Evolutionary conservation across 2,329 filamentous ascomycete species (phyloP).

Genomic region (Epichloe festucae): DNA sequence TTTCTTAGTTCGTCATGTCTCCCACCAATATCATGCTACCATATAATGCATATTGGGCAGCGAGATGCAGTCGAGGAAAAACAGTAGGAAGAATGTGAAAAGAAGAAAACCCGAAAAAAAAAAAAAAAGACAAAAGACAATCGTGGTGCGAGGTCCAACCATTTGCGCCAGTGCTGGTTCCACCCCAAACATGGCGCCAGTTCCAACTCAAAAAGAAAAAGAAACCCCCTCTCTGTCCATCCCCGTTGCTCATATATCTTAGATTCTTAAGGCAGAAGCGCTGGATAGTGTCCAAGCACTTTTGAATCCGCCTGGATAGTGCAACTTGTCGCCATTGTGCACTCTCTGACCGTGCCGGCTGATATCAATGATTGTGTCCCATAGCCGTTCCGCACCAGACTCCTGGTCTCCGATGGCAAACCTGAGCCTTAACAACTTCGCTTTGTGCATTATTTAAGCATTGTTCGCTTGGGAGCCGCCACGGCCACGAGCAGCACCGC

Average conservation of each 20-base stretch:
- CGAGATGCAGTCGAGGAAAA: conserved; percentile 11
- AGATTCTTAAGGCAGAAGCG: neutral
- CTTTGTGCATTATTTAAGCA: conserved; percentile 23
- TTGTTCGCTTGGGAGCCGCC: conserved; percentile 44
- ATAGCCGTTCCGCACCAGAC: neutral
- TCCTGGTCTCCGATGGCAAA: neutral
- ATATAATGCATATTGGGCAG: conserved; percentile 8
- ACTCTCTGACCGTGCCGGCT: neutral
- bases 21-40: conserved; percentile 1
- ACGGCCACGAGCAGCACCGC: conserved; percentile 51
- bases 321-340: neutral
- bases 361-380: neutral
- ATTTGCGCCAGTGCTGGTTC: conserved; percentile 10
- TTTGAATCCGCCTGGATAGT: neutral
- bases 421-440: neutral
- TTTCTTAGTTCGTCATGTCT: neutral
- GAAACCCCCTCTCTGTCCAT: conserved; percentile 12
- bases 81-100: neutral
- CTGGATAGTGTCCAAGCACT: neutral
- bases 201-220: conserved; percentile 16
- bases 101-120: neutral
- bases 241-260: conserved; percentile 1
- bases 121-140: conserved; percentile 2
- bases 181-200: conserved; percentile 18
- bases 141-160: conserved; percentile 9